Conservation (phyloP, 192 early-diverging fungal species). For the Backusella westeae region DNA sequence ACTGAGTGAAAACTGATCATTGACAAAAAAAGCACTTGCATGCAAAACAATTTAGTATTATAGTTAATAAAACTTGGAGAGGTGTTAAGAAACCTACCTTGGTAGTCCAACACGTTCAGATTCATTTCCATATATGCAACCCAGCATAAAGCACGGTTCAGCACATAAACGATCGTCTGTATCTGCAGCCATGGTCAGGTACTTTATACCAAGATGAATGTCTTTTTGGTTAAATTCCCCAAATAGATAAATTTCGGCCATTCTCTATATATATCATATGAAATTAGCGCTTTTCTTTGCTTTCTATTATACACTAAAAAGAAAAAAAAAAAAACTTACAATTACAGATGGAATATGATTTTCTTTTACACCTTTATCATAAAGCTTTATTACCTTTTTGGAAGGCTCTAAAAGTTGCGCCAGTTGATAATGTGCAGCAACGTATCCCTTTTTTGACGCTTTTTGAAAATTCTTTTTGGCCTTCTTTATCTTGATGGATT, state of each 20-base stretch:
- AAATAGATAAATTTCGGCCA: constrained; percentile 74
- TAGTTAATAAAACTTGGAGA: too few species aligned
- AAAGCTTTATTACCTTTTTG: constrained; percentile 64
- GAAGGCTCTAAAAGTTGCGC: constrained; percentile 60
- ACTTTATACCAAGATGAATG: constrained; percentile 77
- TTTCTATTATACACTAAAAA: neutral
- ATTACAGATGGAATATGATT: constrained; percentile 65
- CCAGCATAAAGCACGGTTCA: constrained; percentile 74
- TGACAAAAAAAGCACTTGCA: constrained; percentile 47
- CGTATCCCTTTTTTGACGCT: constrained; percentile 63
- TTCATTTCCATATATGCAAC: constrained; percentile 71
- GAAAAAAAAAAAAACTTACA: constrained; percentile 35
- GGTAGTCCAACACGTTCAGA: constrained; percentile 57
- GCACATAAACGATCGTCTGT: constrained; percentile 52
- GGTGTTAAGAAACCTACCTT: constrained; percentile 9
- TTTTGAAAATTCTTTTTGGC: constrained; percentile 61
- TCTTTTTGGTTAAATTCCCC: constrained; percentile 68
- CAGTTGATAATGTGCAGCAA: constrained; percentile 63
- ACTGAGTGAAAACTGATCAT: neutral
- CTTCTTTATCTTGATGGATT: constrained; percentile 62
- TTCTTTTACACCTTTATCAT: constrained; percentile 65
- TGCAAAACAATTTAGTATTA: neutral
- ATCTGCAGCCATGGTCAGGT: constrained; percentile 73
- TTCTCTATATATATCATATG: constrained; percentile 47
- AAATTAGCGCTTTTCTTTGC: neutral